These are phyloP conservation scores for Iris macrosiphon DNA, from an alignment of 106 monocot species.

Conservation along the genomic window DNA sequence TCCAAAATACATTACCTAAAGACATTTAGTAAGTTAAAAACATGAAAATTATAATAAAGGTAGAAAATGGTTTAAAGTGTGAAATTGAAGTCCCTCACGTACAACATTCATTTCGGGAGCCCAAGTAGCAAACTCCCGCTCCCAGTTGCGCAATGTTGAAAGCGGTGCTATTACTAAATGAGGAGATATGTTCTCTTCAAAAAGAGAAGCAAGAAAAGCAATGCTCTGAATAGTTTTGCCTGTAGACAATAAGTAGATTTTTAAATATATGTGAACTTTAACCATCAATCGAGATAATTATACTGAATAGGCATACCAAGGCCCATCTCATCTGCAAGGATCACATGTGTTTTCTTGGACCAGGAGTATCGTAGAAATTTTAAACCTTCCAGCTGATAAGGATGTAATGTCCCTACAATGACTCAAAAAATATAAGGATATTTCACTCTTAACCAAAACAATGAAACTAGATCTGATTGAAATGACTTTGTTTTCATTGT, in stretches of 20 bases:
- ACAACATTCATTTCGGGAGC: conserved; percentile 98
- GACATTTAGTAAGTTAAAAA: background rate
- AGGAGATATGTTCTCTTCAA: conserved; percentile 74
- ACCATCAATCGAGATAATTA: background rate
- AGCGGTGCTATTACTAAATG: conserved; percentile 94
- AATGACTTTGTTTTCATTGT: too few relatives aligned
- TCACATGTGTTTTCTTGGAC: conserved; percentile 88
- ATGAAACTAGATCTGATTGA: background rate
- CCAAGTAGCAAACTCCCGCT: conserved; percentile 99
- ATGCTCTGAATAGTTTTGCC: conserved; percentile 99
- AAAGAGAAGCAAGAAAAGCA: conserved; percentile 95
- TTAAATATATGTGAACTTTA: conserved; percentile 2
- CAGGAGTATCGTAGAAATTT: conserved; percentile 99
- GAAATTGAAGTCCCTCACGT: conserved; percentile 34
- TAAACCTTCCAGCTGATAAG: conserved; percentile 96
- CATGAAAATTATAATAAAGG: too few relatives aligned
- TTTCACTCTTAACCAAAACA: background rate
- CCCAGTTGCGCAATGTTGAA: conserved; percentile 97
- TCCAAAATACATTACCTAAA: conserved; percentile 97
- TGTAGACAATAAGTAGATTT: conserved; percentile 9
- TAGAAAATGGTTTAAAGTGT: too few relatives aligned
- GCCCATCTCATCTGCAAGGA: conserved; percentile 99
- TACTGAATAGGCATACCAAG: conserved; percentile 56
- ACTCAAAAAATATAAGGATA: background rate
- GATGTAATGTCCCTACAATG: conserved; percentile 75